Evolutionary conservation across 768 basidiomycete genomes (phyloP).

Genomic region (Obba rivulosa): DNA sequence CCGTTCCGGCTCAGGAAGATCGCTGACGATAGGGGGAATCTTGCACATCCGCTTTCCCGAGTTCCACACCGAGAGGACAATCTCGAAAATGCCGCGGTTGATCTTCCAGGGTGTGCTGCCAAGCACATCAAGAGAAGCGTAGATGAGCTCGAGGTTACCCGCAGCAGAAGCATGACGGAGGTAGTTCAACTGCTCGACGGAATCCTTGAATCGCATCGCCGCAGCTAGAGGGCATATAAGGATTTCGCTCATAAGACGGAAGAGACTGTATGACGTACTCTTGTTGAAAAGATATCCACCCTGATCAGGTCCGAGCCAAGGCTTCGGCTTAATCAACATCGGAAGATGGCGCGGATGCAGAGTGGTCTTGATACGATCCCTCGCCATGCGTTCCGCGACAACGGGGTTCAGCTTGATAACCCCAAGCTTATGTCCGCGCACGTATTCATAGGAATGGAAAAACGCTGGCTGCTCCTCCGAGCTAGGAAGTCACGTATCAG

Average conservation of each 20-base stretch:
- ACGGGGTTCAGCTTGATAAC: slow-evolving; percentile 82
- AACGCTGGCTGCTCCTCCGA: slow-evolving; percentile 86
- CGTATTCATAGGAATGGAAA: slow-evolving; percentile 86
- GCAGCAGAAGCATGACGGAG: slow-evolving; percentile 66
- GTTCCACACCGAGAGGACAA: slow-evolving; percentile 71
- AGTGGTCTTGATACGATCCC: slow-evolving; percentile 61
- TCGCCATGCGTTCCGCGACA: slow-evolving; percentile 71
- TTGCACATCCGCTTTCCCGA: slow-evolving; percentile 76
- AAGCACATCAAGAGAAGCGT: slow-evolving; percentile 84
- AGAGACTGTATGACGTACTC: slow-evolving; percentile 39
- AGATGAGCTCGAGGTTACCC: slow-evolving; percentile 80
- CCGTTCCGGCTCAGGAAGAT: slow-evolving; percentile 57
- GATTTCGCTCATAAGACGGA: not conserved
- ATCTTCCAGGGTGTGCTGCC: slow-evolving; percentile 88
- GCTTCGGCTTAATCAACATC: slow-evolving; percentile 89
- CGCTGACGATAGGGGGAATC: slow-evolving; percentile 70
- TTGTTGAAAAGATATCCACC: slow-evolving; percentile 83
- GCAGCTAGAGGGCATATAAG: slow-evolving; percentile 34
- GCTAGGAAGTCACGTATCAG: slow-evolving; percentile 29
- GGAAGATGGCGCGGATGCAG: slow-evolving; percentile 93
- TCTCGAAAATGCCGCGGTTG: slow-evolving; percentile 60
- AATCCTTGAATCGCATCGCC: slow-evolving; percentile 93
- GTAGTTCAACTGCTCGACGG: slow-evolving; percentile 75
- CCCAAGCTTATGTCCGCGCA: slow-evolving; percentile 92
- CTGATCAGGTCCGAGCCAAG: slow-evolving; percentile 71